These are phyloP conservation scores for Suhomyces xylopsoci DNA, from an alignment of 805 yeast species.

Conservation along the genomic window DNA sequence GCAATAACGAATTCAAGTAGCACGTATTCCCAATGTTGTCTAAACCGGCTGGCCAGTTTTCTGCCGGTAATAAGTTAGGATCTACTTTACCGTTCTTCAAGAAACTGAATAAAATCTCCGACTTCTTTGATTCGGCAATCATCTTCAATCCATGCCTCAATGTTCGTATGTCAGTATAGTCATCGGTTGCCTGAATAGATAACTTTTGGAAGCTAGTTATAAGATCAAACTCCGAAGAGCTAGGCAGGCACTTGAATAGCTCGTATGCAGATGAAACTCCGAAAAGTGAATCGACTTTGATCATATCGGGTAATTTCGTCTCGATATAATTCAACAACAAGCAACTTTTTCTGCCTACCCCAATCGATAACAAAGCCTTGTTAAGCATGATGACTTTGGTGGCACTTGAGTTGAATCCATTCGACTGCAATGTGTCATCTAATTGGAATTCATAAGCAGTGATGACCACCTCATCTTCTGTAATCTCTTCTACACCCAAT, in stretches of 20 bases:
- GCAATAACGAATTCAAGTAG: constrained; percentile 83
- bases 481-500: constrained; percentile 39
- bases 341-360: constrained; percentile 54
- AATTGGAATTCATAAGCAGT: constrained; percentile 70
- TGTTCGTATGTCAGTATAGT: constrained; percentile 48
- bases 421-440: constrained; percentile 44
- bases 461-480: constrained; percentile 60
- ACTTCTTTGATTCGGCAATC: constrained; percentile 53
- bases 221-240: constrained; percentile 56
- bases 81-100: constrained; percentile 63
- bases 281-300: constrained; percentile 19
- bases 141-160: constrained; percentile 57
- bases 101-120: constrained; percentile 54
- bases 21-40: constrained; percentile 96
- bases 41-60: constrained; percentile 85
- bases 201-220: constrained; percentile 50
- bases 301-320: constrained; percentile 33
- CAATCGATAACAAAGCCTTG: constrained; percentile 62
- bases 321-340: constrained; percentile 55
- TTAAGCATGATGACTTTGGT: constrained; percentile 40
- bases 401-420: constrained; percentile 28
- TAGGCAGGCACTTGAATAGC: constrained; percentile 46
- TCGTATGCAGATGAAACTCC: constrained; percentile 40
- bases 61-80: constrained; percentile 54
- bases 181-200: constrained; percentile 16